Evolutionary conservation across 805 yeast genomes (phyloP).

Genomic region (Metschnikowia lachancei): DNA sequence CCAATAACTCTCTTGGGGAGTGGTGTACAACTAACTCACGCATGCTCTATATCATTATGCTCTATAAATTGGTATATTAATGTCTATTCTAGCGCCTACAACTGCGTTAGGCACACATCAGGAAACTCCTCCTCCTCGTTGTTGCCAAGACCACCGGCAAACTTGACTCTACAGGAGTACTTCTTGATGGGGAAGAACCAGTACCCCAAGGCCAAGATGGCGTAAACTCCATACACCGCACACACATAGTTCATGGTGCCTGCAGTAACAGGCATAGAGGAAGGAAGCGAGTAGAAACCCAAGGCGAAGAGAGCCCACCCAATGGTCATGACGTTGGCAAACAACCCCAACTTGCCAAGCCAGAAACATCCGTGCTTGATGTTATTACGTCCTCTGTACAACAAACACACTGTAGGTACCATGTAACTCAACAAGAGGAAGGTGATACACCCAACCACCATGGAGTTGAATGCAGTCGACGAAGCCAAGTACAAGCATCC

Average conservation of each 20-base stretch:
- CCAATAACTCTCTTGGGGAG: too few relatives aligned
- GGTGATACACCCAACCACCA: conserved; percentile 39
- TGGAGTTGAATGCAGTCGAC: conserved; percentile 40
- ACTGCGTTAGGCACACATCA: conserved; percentile 34
- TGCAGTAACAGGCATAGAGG: conserved; percentile 29
- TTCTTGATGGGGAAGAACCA: conserved; percentile 44
- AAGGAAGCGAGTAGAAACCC: conserved; percentile 40
- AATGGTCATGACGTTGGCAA: conserved; percentile 34
- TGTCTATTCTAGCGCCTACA: conserved; percentile 6
- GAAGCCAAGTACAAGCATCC: conserved; percentile 39
- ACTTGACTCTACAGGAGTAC: conserved; percentile 36
- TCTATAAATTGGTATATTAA: not conserved
- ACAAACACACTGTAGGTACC: conserved; percentile 36
- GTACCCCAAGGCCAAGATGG: conserved; percentile 35
- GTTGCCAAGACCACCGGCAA: conserved; percentile 42
- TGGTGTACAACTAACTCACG: too few relatives aligned
- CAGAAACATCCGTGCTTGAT: conserved; percentile 42
- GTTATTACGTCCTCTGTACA: conserved; percentile 37
- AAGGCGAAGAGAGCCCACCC: conserved; percentile 37
- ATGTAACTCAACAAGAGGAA: conserved; percentile 36
- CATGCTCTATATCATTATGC: too few relatives aligned
- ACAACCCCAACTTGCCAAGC: conserved; percentile 38
- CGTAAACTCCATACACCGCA: conserved; percentile 30
- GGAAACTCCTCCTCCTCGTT: conserved; percentile 45
- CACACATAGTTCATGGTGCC: conserved; percentile 30